phyloP scores from a whole-genome alignment of 2,329 filamentous ascomycete genomes.

The Ambrosiella beaveri region DNA sequence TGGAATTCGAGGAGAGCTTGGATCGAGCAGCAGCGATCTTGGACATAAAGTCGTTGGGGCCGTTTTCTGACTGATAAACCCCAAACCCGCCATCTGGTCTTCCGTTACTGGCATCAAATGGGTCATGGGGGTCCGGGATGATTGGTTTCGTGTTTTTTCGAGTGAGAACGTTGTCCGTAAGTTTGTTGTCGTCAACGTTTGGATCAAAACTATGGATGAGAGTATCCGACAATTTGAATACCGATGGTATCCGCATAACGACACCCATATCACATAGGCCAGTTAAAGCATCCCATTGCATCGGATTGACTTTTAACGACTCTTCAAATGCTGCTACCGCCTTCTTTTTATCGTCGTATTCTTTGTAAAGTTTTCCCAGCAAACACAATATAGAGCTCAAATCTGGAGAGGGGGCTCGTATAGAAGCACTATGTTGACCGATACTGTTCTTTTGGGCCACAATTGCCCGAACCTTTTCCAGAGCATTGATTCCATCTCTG shows the following conservation, averaged over 20 bases:
- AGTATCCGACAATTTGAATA: constrained; percentile 57
- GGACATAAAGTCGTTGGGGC: constrained; percentile 31
- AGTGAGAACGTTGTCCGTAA: constrained; percentile 7
- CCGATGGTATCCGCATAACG: constrained; percentile 62
- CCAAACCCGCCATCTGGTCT: constrained; percentile 9
- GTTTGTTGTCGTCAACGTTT: constrained; percentile 11
- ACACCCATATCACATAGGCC: constrained; percentile 77
- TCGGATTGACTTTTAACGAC: constrained; percentile 73
- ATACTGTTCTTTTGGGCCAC: constrained; percentile 64
- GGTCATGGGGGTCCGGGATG: constrained; percentile 23
- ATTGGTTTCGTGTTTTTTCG: constrained; percentile 11
- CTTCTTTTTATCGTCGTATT: constrained; percentile 65
- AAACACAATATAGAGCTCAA: constrained; percentile 68
- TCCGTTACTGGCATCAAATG: constrained; percentile 26
- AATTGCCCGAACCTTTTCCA: constrained; percentile 63
- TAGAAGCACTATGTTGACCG: constrained; percentile 66
- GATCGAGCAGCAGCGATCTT: constrained; percentile 36
- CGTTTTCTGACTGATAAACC: constrained; percentile 13
- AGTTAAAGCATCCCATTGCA: constrained; percentile 96
- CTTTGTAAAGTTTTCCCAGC: constrained; percentile 72
- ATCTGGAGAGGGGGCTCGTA: constrained; percentile 62
- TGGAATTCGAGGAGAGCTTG: constrained; percentile 19
- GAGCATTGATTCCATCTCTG: constrained; percentile 62
- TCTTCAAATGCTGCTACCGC: constrained; percentile 79
- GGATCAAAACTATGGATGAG: constrained; percentile 31